Base-by-base conservation (phyloP, 495 filamentous ascomycete species). In the Hypomontagnella submonticulosa region DNA sequence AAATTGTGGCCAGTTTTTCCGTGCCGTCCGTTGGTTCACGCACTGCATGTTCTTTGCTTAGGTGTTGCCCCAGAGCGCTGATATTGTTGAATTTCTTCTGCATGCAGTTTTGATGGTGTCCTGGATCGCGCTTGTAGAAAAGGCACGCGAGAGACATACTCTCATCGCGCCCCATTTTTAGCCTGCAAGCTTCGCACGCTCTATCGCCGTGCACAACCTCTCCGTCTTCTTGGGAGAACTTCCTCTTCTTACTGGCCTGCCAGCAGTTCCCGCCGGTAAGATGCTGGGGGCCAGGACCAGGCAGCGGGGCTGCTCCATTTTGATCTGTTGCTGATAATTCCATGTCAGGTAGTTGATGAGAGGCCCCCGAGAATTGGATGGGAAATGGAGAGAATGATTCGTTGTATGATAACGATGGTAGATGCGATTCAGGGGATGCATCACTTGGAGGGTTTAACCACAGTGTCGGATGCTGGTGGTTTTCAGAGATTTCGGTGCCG, bases 121-220 rank as follows among this genome's bases (percentile, higher is more conserved):
- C 19, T n/a, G 66, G 70, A 6, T 70, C 33, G 16, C 44, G 38
- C 42, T 72, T 72, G 23, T 66, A 72, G 51, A 70, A 72, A 15
- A 13, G 58, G 32, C 70, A 72, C 0, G 70, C 70, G 41, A 72
- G 37, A 34, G 49, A 13, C n/a, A 13, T 43, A 4, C 34, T 16
- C 11, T 30, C 11, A 19, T 44, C 15, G 16, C 0, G n/a, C 16
- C 41, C 10, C 3, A 13, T 13, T 13, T 7, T 37, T 20, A 23
- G 41, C 13, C 23, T 9, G 16, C 64, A 67, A 27, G 16, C 15
- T 1, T 49, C 12, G 16, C 64, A 67, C 4, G 64, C 44, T 48
- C 10, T 37, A 12, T 46, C 13, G 6, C 10, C 15, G n/a, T 42
- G 30, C 18, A 6, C 5, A 13, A 32, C 6, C 33, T 52, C 32